Evolutionary conservation across 192 early-diverging fungal species (phyloP).

Genomic region (Linnemannia exigua): DNA sequence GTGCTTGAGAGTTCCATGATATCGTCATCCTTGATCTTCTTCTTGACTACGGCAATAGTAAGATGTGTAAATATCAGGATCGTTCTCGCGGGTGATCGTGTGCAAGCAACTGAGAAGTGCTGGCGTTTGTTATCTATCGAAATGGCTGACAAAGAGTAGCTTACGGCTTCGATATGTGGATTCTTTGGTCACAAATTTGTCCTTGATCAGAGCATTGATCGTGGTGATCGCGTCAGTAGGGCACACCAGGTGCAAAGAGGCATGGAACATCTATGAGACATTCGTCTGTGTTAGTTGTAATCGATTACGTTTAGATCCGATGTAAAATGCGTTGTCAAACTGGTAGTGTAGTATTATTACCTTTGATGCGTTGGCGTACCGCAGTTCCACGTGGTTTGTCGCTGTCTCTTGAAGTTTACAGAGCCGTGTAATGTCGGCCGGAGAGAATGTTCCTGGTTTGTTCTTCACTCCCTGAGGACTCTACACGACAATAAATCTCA

Average conservation of each 20-base stretch:
- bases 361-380: slow-evolving; percentile 66
- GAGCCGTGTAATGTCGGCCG: slow-evolving; percentile 66
- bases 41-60: slow-evolving; percentile 29
- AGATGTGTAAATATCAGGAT: not conserved
- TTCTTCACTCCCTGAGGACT: slow-evolving; percentile 66
- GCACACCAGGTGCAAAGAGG: not conserved
- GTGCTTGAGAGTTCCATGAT: slow-evolving; percentile 73
- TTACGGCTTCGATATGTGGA: not conserved
- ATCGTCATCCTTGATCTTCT: slow-evolving; percentile 71
- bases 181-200: not conserved
- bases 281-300: not conserved
- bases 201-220: not conserved
- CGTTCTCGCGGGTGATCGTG: not conserved
- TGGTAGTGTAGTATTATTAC: slow-evolving; percentile 22
- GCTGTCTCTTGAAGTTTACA: slow-evolving; percentile 25
- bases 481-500: slow-evolving; percentile 25
- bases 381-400: slow-evolving; percentile 63
- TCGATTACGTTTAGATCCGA: not conserved
- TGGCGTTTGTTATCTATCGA: not conserved
- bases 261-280: not conserved
- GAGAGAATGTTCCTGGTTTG: slow-evolving; percentile 68
- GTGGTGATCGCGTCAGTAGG: not conserved
- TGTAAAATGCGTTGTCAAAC: not conserved
- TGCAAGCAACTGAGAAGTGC: not conserved
- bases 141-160: not conserved